phyloP scores from a whole-genome alignment of 306 rosid species.

The Prunus mongolica region DNA sequence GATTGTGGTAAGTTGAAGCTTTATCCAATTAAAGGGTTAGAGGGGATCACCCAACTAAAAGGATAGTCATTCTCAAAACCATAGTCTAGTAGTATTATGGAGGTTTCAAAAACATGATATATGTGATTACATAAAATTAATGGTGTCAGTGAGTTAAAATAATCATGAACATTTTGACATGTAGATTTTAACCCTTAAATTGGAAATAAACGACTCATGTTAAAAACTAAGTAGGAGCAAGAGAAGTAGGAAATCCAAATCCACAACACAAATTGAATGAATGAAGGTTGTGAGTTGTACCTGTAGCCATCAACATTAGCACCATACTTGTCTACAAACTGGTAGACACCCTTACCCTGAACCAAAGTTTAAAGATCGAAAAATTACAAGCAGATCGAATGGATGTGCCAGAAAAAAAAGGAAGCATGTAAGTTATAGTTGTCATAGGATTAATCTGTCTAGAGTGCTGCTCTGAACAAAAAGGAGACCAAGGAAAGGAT shows the following conservation, averaged over 20 bases:
- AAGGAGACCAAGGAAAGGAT: too few species aligned
- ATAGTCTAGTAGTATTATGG: background rate
- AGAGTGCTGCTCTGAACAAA: too few species aligned
- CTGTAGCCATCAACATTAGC: constrained; percentile 99
- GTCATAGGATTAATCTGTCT: too few species aligned
- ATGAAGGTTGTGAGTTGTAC: constrained; percentile 30
- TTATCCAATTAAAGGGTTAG: background rate
- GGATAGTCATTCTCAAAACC: background rate
- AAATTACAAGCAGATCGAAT: background rate
- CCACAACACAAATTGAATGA: background rate
- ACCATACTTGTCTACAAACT: constrained; percentile 92
- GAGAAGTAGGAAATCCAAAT: background rate
- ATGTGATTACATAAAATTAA: background rate
- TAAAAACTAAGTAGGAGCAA: background rate
- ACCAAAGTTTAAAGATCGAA: background rate
- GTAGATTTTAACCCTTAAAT: background rate
- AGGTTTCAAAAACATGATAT: background rate
- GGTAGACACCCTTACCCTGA: constrained; percentile 99
- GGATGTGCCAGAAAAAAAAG: background rate
- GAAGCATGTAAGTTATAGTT: too few species aligned
- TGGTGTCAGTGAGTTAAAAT: background rate
- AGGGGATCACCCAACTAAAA: background rate
- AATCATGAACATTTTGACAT: background rate
- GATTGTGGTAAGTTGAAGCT: background rate
- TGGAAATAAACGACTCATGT: background rate